Base-by-base conservation (phyloP, 2,329 filamentous ascomycete genomes). In the Samsoniella hepiali region DNA sequence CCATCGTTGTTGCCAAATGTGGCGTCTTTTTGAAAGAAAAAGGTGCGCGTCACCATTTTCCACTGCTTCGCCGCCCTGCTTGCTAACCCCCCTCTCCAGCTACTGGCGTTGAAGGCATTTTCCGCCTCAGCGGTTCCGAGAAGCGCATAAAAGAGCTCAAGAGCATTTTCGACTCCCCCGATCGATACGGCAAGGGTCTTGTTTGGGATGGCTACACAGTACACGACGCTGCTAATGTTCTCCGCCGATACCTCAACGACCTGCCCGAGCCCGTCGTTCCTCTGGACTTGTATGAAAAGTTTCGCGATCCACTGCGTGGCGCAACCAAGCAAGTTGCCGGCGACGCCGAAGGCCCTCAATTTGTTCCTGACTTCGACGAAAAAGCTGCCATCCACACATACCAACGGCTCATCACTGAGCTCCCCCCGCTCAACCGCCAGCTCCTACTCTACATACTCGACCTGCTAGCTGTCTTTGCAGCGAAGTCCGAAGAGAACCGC, bases 191-290 rank as follows among this genome's bases (percentile, higher is more conserved):
- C 62, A 99, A 99, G 77, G 95, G 95, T 17, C 83, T 99, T 32
- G 91, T 97, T 70, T 99, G 95, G 95, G 90, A 92, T 54, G 95
- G 95, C 54, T 99, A 97, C 75, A 99, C 95, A 0, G 95, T 99
- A 49, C 95, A 99, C 76, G 95, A 99, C 82, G 95, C 95, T 32
- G 93, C 95, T 71, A 99, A 98, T 73, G 94, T 99, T 65, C 84
- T 99, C 51, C 89, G 95, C 66, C 88, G 95, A 69, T 99, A 99
- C 74, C 87, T 99, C 66, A 98, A 98, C 76, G 91, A 97, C 72
- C 84, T 99, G 2, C 95, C 95, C 2, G 95, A 99, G 74, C 95
- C 95, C 5, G 97, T 99, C 67, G 95, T 99, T 36, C 95, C 95
- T 3, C 82, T 98, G 60, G 91, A 96, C 70, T 88, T 97, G 67